Conservation (phyloP, 495 filamentous ascomycete genomes). For the Podospora pseudocomata region DNA sequence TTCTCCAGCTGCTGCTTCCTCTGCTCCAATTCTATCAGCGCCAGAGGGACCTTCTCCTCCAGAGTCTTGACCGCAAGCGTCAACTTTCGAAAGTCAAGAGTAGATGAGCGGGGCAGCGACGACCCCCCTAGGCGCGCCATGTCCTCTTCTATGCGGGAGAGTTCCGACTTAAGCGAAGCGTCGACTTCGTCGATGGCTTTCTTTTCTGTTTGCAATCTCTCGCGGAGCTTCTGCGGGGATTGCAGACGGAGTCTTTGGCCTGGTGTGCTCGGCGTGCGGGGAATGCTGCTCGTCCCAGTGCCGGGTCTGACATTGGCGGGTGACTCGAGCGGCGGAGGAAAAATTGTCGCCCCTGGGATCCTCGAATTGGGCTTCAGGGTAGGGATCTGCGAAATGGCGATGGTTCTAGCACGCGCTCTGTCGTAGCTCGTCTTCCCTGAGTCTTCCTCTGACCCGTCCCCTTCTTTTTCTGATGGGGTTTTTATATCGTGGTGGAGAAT, state of each 20-base stretch:
- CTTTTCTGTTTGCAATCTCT: conserved; percentile 80
- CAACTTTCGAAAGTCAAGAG: conserved; percentile 47
- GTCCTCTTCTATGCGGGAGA: conserved; percentile 79
- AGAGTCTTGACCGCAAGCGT: conserved; percentile 56
- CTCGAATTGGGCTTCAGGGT: conserved; percentile 38
- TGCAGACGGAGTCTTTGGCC: conserved; percentile 76
- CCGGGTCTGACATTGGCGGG: conserved; percentile 35
- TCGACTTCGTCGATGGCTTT: conserved; percentile 66
- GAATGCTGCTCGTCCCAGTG: conserved; percentile 28
- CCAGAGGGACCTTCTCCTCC: conserved; percentile 59
- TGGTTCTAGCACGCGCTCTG: conserved; percentile 37
- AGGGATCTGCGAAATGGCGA: conserved; percentile 48
- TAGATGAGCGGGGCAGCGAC: conserved; percentile 37
- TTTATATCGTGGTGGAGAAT: conserved; percentile 16
- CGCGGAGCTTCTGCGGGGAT: conserved; percentile 86
- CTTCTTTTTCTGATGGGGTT: conserved; percentile 11
- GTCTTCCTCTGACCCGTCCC: conserved; percentile 5
- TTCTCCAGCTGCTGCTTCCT: conserved; percentile 59
- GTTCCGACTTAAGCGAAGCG: conserved; percentile 65
- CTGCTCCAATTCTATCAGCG: conserved; percentile 58
- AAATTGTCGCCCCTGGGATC: conserved; percentile 11
- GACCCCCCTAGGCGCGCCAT: conserved; percentile 58
- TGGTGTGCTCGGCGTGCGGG: conserved; percentile 10
- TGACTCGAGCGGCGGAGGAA: conserved; percentile 23
- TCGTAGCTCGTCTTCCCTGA: conserved; percentile 14